These are phyloP conservation scores for Mycena galopus DNA, from an alignment of 768 basidiomycete genomes.

Conservation along the genomic window DNA sequence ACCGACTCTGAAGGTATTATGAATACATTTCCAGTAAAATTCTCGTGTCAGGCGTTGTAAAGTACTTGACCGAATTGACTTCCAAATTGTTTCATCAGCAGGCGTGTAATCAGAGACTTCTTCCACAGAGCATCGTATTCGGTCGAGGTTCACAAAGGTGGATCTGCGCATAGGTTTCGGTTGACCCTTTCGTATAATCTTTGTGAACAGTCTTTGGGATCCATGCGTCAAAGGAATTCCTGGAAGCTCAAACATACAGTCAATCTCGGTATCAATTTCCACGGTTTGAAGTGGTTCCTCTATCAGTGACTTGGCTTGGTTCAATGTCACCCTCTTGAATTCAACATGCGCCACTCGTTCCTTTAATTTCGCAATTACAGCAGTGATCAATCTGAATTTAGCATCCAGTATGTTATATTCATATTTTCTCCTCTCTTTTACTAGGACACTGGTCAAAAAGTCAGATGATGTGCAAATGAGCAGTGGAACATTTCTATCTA, in stretches of 20 bases:
- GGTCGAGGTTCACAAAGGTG: slow-evolving; percentile 9
- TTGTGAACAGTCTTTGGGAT: neutral
- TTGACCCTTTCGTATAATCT: neutral
- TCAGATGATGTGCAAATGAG: neutral
- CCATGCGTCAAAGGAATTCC: neutral
- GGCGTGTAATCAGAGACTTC: neutral
- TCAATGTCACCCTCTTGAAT: neutral
- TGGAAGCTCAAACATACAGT: neutral
- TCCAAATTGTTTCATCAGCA: slow-evolving; percentile 10
- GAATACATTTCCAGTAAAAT: slow-evolving; percentile 17
- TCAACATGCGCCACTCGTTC: neutral
- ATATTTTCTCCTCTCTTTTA: neutral
- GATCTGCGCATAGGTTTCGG: neutral
- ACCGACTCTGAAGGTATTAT: slow-evolving; percentile 12
- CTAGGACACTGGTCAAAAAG: neutral
- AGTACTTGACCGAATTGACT: neutral
- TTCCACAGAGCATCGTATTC: neutral
- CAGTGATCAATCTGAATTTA: neutral
- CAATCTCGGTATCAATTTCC: neutral
- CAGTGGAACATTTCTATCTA: neutral
- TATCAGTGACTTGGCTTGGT: neutral
- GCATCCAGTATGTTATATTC: slow-evolving; percentile 3
- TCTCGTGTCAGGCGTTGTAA: neutral
- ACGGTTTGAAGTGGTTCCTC: neutral
- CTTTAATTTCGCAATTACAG: neutral